A percentile compares a stretch with the other conserved stretches of the same genome.
Conservation (phyloP, 2,329 filamentous ascomycete genomes). For the Sarocladium brachiariae region DNA sequence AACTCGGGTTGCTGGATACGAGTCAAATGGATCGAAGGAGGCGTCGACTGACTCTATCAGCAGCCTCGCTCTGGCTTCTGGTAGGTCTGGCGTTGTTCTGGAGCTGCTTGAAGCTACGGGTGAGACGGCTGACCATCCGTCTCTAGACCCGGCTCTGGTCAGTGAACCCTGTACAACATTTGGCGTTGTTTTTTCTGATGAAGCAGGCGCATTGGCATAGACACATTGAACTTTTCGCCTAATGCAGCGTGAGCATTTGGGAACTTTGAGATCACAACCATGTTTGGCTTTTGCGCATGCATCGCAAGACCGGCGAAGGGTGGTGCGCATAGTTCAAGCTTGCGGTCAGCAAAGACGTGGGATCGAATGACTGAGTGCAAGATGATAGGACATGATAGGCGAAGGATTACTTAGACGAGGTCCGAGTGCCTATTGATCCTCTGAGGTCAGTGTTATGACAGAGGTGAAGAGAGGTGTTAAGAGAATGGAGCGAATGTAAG, state of each 20-base stretch:
- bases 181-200: not conserved
- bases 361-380: not conserved
- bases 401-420: no score
- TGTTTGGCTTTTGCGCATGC: conserved; percentile 50
- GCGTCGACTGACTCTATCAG: conserved; percentile 21
- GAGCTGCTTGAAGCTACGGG: conserved; percentile 3
- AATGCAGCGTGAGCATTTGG: conserved; percentile 47
- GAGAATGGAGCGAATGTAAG: no score
- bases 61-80: conserved; percentile 6
- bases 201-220: conserved; percentile 47
- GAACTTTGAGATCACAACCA: conserved; percentile 47
- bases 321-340: conserved; percentile 35
- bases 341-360: not conserved
- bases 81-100: conserved; percentile 4
- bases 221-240: conserved; percentile 40
- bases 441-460: no score
- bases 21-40: conserved; percentile 48
- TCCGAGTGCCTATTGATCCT: no score
- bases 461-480: no score
- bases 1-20: conserved; percentile 47
- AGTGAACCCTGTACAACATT: not conserved
- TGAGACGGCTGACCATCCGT: not conserved
- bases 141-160: not conserved
- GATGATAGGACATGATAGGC: not conserved
- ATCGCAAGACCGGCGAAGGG: conserved; percentile 50